Base-by-base conservation (phyloP, 305 asterid species). In the Fraxinus xanthoxyloides region DNA sequence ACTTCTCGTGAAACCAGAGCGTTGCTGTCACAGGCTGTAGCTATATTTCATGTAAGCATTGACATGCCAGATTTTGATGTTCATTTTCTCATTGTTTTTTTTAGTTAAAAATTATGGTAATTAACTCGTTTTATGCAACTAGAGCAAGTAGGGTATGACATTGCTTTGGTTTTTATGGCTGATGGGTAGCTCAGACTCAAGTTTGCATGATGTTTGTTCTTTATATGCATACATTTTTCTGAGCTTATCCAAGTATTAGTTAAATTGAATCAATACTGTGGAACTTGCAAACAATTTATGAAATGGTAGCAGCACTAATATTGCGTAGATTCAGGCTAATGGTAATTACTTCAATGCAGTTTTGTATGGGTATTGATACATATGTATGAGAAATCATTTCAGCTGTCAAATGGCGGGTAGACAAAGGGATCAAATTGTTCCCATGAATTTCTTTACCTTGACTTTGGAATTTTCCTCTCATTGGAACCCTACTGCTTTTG, bases 31-130 rank as follows among this genome's bases (percentile, higher is more conserved):
- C 95, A 97, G 86, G 98, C 99, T 43, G 98, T 97, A 46, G 92
- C 97, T 8, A 92, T 97, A 87, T 97, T 97, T 88, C 99, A 97
- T 90, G 98, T 94, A 87, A 90, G 98, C 80, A 23, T 74, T 75
- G 76, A 35, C 59, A 56, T 73, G 80, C 81, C 67, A 38, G 15
- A 83, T 28, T 56, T 75, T 69, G 46, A 17, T 65, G 63, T 82
- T 76, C 72, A 26, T 73, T 46, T 17, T 32, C 35, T 26, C 19
- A 24, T 8, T 8, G 8, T 24, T 28, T 26, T 26, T 24, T 26
- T 26, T 0, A 6, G 35, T 24, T 24, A 24, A 3, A 3, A 28
- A 67, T 67, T 28, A 26, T 13, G 74, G 15, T 30, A 69, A 61
- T 3, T 24, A 17, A 28, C 35, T 69, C 9, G 9, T 28, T 23